These are phyloP conservation scores for Neoboletus brunneissimus DNA, from an alignment of 768 basidiomycete genomes.

Conservation along the genomic window DNA sequence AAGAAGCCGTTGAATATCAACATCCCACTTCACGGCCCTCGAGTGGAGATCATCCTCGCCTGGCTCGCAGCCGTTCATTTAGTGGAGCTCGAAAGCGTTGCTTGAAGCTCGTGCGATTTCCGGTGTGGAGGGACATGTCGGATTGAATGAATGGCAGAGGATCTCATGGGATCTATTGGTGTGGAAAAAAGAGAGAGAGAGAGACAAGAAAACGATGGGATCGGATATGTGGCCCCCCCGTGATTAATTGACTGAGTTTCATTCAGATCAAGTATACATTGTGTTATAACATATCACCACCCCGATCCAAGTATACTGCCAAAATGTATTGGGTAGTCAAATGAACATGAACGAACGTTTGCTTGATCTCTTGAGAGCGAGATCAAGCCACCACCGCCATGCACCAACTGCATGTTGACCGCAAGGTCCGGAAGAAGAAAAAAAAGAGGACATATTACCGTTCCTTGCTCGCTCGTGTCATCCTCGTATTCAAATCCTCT, in stretches of 20 bases:
- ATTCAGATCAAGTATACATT: conserved; percentile 1
- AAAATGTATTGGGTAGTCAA: not conserved
- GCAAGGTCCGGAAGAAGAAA: not conserved
- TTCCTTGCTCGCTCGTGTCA: conserved; percentile 14
- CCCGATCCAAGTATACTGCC: not conserved
- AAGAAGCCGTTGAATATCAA: conserved; percentile 68
- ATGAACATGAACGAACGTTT: conserved; percentile 7
- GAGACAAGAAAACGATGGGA: not conserved
- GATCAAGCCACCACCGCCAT: conserved; percentile 20
- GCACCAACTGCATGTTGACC: conserved; percentile 26
- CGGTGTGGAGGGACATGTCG: not conserved
- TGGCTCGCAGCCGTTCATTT: conserved; percentile 84
- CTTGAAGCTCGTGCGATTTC: conserved; percentile 9
- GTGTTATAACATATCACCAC: not conserved
- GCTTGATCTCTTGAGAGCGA: not conserved
- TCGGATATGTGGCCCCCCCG: not conserved
- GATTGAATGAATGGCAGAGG: not conserved
- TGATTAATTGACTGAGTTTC: not conserved
- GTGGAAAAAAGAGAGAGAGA: not conserved
- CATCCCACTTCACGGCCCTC: conserved; percentile 81
- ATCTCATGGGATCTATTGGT: conserved; percentile 19
- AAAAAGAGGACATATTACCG: conserved; percentile 11
- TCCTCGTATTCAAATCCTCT: conserved; percentile 14
- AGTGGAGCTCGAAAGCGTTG: conserved; percentile 57
- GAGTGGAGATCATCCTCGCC: conserved; percentile 81